Base-by-base conservation (phyloP, 73 alveolate genomes). In the Stentor coeruleus region DNA sequence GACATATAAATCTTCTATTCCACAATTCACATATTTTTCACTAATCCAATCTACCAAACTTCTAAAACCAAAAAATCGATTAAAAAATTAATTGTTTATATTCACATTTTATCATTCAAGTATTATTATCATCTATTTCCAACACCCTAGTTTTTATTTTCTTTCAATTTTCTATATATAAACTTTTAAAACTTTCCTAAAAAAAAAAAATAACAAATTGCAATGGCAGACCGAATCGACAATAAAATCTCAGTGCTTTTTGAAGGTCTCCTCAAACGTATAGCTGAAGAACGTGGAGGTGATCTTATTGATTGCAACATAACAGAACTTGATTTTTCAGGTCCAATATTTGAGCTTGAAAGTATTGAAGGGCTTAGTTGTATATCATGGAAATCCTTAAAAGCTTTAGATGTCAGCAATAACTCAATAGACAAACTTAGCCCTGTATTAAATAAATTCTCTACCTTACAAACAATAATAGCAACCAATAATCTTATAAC, bases 401-500 rank as follows among this genome's bases (percentile, higher is more conserved):
- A 66, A 66, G 79, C 79, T 26, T 26, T 66, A 1, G 79, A 66
- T 33, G 79, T 66, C 0, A 20, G 40, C 37, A 66, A 66, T 33
- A 66, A 66, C 79, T 20, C 79, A 1, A 20, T 66, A 1, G 79
- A 66, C 79, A 20, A 33, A 15, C 79, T 66, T 33, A 40, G 37
- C 33, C n/a, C n/a, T 28, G 72, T 85, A 6, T 55, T 88, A 38
- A 84, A 83, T 40, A 30, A 75, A 35, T 88, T 88, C 82, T 4
- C 88, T 0, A 79, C 82, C 59, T 28, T 88, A 66, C 66, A 84
- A 39, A 38, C 35, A 33, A 77, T 88, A 35, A 83, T 55, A 20
- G 93, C 93, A 2, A 38, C 85, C 4, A 82, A 84, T 30, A 88
- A 88, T 59, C 41, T 66, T 49, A 85, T 88, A 11, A 30, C 55